Conservation (phyloP, 176 grass and related monocot species). For the Ensete ventricosum region DNA sequence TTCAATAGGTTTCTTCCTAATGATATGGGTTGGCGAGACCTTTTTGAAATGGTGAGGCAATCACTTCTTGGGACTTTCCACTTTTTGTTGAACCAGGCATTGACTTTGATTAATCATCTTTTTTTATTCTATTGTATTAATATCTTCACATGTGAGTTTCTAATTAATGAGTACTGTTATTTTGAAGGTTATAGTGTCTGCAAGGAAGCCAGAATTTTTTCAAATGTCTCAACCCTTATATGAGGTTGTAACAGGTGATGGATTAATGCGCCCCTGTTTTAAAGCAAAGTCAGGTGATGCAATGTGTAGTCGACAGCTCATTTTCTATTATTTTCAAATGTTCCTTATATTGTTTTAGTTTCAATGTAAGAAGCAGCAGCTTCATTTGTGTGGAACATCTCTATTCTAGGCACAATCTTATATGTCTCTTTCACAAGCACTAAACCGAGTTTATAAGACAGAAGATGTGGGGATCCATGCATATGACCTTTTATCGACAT, state of each 20-base stretch:
- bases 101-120: neutral
- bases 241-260: conserved; percentile 81
- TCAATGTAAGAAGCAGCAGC: neutral
- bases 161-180: conserved; percentile 12
- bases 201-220: conserved; percentile 93
- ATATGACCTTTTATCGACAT: no score
- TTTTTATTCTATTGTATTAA: neutral
- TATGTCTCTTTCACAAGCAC: no score
- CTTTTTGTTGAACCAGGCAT: neutral
- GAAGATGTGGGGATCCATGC: no score
- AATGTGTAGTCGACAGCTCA: neutral
- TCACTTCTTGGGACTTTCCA: neutral
- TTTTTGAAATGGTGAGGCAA: conserved; percentile 85
- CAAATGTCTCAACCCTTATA: conserved; percentile 77
- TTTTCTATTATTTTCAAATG: neutral
- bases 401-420: no score
- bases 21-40: conserved; percentile 89
- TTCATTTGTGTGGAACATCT: no score
- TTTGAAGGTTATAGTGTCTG: conserved; percentile 84
- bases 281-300: conserved; percentile 72
- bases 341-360: neutral
- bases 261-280: conserved; percentile 88
- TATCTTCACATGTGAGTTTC: neutral
- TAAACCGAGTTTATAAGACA: no score
- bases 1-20: conserved; percentile 98